phyloP scores from a whole-genome alignment of 768 basidiomycete species.

The Thelephora aurantiotincta region DNA sequence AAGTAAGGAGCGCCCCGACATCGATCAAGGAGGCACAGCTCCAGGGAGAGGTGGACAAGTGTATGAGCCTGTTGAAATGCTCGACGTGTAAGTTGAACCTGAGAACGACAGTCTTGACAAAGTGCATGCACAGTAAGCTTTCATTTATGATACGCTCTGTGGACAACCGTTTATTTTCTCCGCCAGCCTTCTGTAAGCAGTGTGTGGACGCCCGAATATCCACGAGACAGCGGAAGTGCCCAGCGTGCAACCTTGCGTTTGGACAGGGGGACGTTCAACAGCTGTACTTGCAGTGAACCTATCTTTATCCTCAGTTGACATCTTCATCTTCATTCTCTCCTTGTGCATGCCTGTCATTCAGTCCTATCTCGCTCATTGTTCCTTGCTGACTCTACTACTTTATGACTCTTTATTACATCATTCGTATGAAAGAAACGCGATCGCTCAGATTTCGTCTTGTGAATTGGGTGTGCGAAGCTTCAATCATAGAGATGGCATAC shows the following conservation, averaged over 20 bases:
- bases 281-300: conserved; percentile 39
- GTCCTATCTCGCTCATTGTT: too few species aligned
- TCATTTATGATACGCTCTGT: not conserved
- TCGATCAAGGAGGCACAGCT: conserved; percentile 21
- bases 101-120: conserved; percentile 68
- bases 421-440: too few species aligned
- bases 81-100: conserved; percentile 73
- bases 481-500: not conserved
- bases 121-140: conserved; percentile 83
- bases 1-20: conserved; percentile 20
- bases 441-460: too few species aligned
- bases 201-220: conserved; percentile 81
- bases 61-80: conserved; percentile 71
- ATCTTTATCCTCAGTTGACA: not conserved
- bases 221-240: conserved; percentile 89
- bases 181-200: conserved; percentile 66
- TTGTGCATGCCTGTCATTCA: not conserved
- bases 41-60: conserved; percentile 36
- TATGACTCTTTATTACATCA: too few species aligned
- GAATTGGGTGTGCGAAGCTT: too few species aligned
- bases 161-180: not conserved
- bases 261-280: conserved; percentile 71
- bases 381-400: too few species aligned
- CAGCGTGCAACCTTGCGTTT: conserved; percentile 73
- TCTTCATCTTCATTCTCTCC: not conserved